phyloP scores from a whole-genome alignment of 257 asterid genomes.

The Ocimum tenuiflorum region DNA sequence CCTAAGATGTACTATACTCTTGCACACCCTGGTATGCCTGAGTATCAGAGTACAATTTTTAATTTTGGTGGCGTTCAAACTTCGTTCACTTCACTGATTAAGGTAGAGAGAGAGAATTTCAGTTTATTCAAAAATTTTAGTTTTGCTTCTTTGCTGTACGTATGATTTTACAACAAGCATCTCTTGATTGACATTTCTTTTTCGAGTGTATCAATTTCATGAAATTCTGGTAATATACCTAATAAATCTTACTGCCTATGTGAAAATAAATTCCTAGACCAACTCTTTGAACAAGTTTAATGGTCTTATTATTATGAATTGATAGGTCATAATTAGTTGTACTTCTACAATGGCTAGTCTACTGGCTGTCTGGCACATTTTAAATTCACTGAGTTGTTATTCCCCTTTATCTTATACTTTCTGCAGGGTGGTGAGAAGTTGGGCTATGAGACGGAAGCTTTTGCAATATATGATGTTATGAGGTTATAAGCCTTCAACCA shows the following conservation, averaged over 20 bases:
- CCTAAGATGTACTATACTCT: too few species aligned
- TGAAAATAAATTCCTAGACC: neutral
- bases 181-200: neutral
- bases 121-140: neutral
- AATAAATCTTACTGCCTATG: neutral
- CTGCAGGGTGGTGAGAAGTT: slow-evolving; percentile 78
- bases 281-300: neutral
- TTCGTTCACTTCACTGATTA: neutral
- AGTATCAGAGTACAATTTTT: neutral
- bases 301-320: neutral
- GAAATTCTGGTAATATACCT: neutral
- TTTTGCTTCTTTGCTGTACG: neutral
- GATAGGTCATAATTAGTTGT: neutral
- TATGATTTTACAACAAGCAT: slow-evolving; percentile 8
- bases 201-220: neutral
- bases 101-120: neutral
- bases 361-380: neutral
- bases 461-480: slow-evolving; percentile 89
- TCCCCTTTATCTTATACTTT: slow-evolving; percentile 7
- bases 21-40: too few species aligned
- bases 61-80: neutral
- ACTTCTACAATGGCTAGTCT: neutral
- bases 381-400: neutral
- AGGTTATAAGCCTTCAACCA: slow-evolving; percentile 37
- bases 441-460: slow-evolving; percentile 95